Evolutionary conservation across 495 filamentous ascomycete genomes (phyloP), one percentile per base, ranked within the genome.

Genomic region (Penicillium roqueforti): DNA sequence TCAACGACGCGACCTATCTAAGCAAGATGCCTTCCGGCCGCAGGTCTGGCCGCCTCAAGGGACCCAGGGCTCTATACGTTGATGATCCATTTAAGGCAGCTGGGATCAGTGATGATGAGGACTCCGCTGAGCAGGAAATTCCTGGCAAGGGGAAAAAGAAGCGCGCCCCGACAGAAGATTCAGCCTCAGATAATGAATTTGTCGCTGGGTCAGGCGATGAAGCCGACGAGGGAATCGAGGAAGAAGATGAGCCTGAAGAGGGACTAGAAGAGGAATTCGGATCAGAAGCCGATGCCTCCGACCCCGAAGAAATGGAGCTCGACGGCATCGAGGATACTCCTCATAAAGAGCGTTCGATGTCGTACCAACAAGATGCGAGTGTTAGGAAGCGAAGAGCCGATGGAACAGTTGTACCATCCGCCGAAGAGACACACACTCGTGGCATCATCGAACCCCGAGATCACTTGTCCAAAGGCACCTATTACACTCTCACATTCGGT

Each of bases 401-500:
- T 54, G 61, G 62, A 4, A 55, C 57, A 6, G 13, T 65, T 19
- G 54, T 43, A 23, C 58, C 63, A 34, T 28, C 44, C 3, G 42
- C 43, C 0, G 57, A 61, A 18, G 68, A 75, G 6, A 67, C 65
- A 0, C 75, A 73, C 53, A 65, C 50, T 11, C 64, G 75, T 5
- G 75, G 75, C 2, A 66, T 66, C 11, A 55, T 66, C 28, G 72
- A 73, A 22, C 66, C 71, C 9, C 51, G 61, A 19, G 69, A 74
- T 10, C 71, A 77, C 53, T 66, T 71, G 14, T 70, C 68, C 0
- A 77, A 77, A 49, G 50, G 54, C 14, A 62, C 72, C 36, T 69
- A 74, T 60, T 65, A 67, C 36, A 59, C 28, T 18, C 47, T 70
- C 28, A 69, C 72, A 1, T 75, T 71, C 63, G 79, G 80, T 8